phyloP scores from a whole-genome alignment of 495 filamentous ascomycete species.

The Oidiodendron maius region DNA sequence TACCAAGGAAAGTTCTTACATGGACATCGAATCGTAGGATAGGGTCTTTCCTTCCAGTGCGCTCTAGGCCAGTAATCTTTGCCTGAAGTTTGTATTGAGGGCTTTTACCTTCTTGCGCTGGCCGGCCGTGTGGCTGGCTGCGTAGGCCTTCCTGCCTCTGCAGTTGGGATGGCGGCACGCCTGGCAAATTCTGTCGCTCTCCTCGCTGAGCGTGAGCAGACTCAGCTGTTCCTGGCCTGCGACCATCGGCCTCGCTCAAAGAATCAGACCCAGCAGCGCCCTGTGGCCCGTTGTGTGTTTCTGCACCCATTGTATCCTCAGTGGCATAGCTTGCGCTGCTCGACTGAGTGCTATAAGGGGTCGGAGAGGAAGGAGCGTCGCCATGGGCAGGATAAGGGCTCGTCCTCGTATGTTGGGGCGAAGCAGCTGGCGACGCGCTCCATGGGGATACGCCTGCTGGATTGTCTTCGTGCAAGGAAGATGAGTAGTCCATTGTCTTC shows the following conservation, averaged over 20 bases:
- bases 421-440: conserved; percentile 57
- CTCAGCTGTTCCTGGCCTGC: conserved; percentile 34
- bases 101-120: conserved; percentile 26
- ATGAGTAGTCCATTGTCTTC: conserved; percentile 85
- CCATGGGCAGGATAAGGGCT: conserved; percentile 43
- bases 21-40: conserved; percentile 96
- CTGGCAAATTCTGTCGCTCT: conserved; percentile 31
- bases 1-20: conserved; percentile 40
- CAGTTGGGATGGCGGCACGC: conserved; percentile 25
- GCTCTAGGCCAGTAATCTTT: conserved; percentile 88
- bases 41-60: conserved; percentile 90
- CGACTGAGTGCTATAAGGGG: conserved; percentile 31
- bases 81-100: conserved; percentile 83
- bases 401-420: conserved; percentile 57
- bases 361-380: conserved; percentile 54
- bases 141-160: conserved; percentile 30
- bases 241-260: conserved; percentile 17
- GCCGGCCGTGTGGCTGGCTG: conserved; percentile 32
- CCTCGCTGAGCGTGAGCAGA: conserved; percentile 38
- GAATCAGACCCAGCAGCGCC: conserved; percentile 18
- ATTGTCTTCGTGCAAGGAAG: conserved; percentile 69
- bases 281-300: conserved; percentile 13
- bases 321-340: conserved; percentile 23
- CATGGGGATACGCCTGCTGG: conserved; percentile 69
- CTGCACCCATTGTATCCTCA: conserved; percentile 19